phyloP scores from a whole-genome alignment of 352 stramenopile genomes.

The Phytophthora rubi region DNA sequence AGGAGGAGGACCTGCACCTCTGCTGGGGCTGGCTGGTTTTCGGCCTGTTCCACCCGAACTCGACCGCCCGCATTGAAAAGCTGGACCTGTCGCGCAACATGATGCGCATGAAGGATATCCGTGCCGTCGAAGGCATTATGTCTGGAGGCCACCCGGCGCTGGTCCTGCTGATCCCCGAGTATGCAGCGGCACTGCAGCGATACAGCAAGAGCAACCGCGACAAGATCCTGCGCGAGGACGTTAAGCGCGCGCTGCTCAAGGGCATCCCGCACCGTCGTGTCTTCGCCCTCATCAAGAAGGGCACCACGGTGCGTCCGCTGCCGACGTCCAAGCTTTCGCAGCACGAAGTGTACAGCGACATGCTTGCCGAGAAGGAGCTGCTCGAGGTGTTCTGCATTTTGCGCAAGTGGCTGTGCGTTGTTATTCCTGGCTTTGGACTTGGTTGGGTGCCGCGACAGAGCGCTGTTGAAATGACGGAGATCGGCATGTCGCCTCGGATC shows the following conservation, averaged over 20 bases:
- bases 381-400: slow-evolving; percentile 64
- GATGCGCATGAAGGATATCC: slow-evolving; percentile 65
- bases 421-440: slow-evolving; percentile 63
- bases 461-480: slow-evolving; percentile 57
- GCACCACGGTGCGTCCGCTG: slow-evolving; percentile 49
- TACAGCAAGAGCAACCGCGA: slow-evolving; percentile 62
- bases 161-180: slow-evolving; percentile 56
- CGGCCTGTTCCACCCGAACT: slow-evolving; percentile 63
- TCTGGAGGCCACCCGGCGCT: slow-evolving; percentile 53
- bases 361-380: slow-evolving; percentile 50
- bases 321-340: slow-evolving; percentile 53
- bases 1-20: slow-evolving; percentile 50
- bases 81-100: slow-evolving; percentile 59
- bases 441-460: slow-evolving; percentile 55
- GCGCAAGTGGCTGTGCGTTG: slow-evolving; percentile 62
- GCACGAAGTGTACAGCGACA: slow-evolving; percentile 47
- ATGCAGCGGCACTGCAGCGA: slow-evolving; percentile 49
- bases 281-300: slow-evolving; percentile 56
- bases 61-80: slow-evolving; percentile 49
- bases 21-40: slow-evolving; percentile 65
- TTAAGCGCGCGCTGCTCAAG: slow-evolving; percentile 57
- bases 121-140: slow-evolving; percentile 58
- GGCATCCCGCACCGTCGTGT: slow-evolving; percentile 52
- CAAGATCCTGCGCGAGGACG: slow-evolving; percentile 54
- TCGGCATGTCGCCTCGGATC: slow-evolving; percentile 56